Conservation (phyloP, 306 rosid genomes). For the Inga oerstediana region DNA sequence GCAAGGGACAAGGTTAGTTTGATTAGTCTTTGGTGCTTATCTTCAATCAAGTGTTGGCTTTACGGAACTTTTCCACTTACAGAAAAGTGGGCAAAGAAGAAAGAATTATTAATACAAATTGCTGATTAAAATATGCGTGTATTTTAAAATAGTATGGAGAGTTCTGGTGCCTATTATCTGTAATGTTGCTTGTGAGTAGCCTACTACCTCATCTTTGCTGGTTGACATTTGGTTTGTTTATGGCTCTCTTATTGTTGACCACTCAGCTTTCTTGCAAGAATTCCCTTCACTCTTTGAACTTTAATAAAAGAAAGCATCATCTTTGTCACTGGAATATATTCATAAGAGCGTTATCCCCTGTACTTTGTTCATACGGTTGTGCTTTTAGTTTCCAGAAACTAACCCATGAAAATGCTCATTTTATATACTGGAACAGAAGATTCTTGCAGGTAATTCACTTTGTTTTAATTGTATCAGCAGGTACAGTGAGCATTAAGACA, state of each 20-base stretch:
- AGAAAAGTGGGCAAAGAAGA: slow-evolving; percentile 33
- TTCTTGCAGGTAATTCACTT: slow-evolving; percentile 39
- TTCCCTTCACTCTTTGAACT: slow-evolving; percentile 32
- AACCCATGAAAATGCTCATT: neutral
- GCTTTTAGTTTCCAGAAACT: slow-evolving; percentile 18
- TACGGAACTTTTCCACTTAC: slow-evolving; percentile 32
- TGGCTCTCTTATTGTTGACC: slow-evolving; percentile 46
- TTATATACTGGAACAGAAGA: slow-evolving; percentile 11
- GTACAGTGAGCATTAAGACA: slow-evolving; percentile 48
- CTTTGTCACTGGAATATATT: slow-evolving; percentile 29
- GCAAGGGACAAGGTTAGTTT: slow-evolving; percentile 57
- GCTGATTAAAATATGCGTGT: slow-evolving; percentile 20
- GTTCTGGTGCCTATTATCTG: slow-evolving; percentile 52
- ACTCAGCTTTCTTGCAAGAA: slow-evolving; percentile 47
- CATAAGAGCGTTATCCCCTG: slow-evolving; percentile 28
- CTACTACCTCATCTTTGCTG: slow-evolving; percentile 72
- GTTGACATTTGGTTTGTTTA: slow-evolving; percentile 66
- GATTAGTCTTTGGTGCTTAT: slow-evolving; percentile 26
- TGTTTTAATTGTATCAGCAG: slow-evolving; percentile 41
- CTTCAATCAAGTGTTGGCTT: slow-evolving; percentile 25
- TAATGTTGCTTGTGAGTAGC: slow-evolving; percentile 70
- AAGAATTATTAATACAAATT: slow-evolving; percentile 28
- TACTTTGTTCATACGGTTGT: slow-evolving; percentile 25
- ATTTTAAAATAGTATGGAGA: slow-evolving; percentile 43
- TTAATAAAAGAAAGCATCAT: slow-evolving; percentile 29